phyloP scores from a whole-genome alignment of 768 basidiomycete genomes.

The Xanthoconium stramineum region DNA sequence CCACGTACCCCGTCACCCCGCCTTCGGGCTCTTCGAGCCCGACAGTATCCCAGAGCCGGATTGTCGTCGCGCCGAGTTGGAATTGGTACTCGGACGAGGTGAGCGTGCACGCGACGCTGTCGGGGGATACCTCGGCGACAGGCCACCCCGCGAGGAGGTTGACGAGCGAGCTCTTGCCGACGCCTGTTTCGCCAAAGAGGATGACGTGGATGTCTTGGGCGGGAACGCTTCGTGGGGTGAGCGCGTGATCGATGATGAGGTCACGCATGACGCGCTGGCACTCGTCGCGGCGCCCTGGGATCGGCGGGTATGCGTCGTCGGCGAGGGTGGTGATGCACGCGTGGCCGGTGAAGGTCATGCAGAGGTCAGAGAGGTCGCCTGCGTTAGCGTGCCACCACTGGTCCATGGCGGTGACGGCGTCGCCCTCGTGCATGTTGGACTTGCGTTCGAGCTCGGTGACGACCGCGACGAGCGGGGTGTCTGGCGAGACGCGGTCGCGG shows the following conservation, averaged over 20 bases:
- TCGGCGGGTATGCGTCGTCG: slow-evolving; percentile 17
- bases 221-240: slow-evolving; percentile 18
- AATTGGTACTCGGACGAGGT: slow-evolving; percentile 24
- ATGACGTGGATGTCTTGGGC: slow-evolving; percentile 30
- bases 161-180: slow-evolving; percentile 32
- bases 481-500: slow-evolving; percentile 16
- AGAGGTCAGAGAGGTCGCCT: slow-evolving; percentile 1
- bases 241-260: slow-evolving; percentile 21
- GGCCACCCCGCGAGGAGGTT: slow-evolving; percentile 38
- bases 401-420: slow-evolving; percentile 19
- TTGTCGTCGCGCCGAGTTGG: slow-evolving; percentile 17
- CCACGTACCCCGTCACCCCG: slow-evolving; percentile 17
- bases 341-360: slow-evolving; percentile 17
- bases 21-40: slow-evolving; percentile 28
- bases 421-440: not conserved
- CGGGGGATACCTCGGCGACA: slow-evolving; percentile 22
- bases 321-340: slow-evolving; percentile 23
- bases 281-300: slow-evolving; percentile 18
- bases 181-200: slow-evolving; percentile 41
- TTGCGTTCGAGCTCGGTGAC: slow-evolving; percentile 19
- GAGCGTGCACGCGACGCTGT: slow-evolving; percentile 33
- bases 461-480: slow-evolving; percentile 19
- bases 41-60: slow-evolving; percentile 33
- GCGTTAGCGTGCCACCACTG: slow-evolving; percentile 22
- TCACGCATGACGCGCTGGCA: slow-evolving; percentile 25